phyloP scores from a whole-genome alignment of 805 yeast species.

The Ogataea dorogensis region DNA sequence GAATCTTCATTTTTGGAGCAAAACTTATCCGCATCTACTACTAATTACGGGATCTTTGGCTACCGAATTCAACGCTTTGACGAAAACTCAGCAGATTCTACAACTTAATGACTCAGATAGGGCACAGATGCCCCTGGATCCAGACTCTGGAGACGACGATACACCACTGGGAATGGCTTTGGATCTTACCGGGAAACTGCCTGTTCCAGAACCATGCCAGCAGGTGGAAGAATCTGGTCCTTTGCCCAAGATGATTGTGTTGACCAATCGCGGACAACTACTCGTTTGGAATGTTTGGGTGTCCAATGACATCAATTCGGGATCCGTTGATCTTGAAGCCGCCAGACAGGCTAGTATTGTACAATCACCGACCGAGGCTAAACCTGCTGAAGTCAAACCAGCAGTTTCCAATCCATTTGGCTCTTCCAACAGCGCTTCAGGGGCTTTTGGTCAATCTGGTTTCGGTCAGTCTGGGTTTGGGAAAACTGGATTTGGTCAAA shows the following conservation, averaged over 20 bases:
- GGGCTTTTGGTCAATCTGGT: conserved; percentile 6
- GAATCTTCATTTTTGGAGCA: conserved; percentile 41
- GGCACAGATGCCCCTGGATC: conserved; percentile 72
- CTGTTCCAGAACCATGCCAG: conserved; percentile 51
- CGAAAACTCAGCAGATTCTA: conserved; percentile 37
- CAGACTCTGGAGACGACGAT: conserved; percentile 62
- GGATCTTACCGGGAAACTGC: conserved; percentile 49
- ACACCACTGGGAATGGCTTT: conserved; percentile 68
- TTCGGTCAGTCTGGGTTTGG: conserved; percentile 8
- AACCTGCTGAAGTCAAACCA: conserved; percentile 7
- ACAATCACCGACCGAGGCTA: no score
- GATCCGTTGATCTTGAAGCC: conserved; percentile 22
- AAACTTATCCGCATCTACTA: conserved; percentile 32
- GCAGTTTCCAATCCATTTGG: conserved; percentile 8
- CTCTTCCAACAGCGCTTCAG: neutral
- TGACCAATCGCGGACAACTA: conserved; percentile 63
- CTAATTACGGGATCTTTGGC: conserved; percentile 63
- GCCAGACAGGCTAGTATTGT: conserved; percentile 1
- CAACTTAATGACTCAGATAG: conserved; percentile 67
- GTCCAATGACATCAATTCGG: conserved; percentile 45
- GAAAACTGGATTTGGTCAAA: conserved; percentile 1
- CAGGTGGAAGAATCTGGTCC: conserved; percentile 58
- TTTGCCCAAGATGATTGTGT: conserved; percentile 62
- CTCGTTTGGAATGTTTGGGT: conserved; percentile 66
- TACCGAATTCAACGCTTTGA: conserved; percentile 55